Evolutionary conservation across 129 eudicot genomes (phyloP).

Genomic region (Helianthus tuberosus): DNA sequence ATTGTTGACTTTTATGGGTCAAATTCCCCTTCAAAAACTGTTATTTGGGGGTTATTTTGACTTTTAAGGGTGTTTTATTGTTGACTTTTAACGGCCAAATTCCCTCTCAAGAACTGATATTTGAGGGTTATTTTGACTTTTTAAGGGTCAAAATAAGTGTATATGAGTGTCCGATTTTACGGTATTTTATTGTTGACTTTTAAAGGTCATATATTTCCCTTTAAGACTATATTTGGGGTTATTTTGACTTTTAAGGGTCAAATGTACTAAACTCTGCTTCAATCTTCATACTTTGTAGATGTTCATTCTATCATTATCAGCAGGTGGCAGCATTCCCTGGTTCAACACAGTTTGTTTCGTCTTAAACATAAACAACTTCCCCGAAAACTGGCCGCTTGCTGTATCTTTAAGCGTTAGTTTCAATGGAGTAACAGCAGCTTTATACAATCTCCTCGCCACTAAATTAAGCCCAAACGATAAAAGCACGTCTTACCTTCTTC

Average conservation of each 20-base stretch:
- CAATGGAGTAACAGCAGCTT: conserved; percentile 74
- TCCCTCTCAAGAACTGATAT: neutral
- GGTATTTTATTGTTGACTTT: neutral
- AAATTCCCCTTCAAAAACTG: no score
- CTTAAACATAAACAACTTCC: conserved; percentile 57
- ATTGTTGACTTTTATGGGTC: no score
- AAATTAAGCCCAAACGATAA: conserved; percentile 43
- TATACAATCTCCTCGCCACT: conserved; percentile 60
- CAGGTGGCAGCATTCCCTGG: conserved; percentile 82
- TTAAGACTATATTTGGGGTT: neutral
- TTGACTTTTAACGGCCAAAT: neutral
- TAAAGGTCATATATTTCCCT: neutral
- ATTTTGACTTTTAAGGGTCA: conserved; percentile 3
- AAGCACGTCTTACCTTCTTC: conserved; percentile 52
- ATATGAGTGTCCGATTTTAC: no score
- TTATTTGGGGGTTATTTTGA: no score
- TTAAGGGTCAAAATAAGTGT: no score
- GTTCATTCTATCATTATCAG: conserved; percentile 47
- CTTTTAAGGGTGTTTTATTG: neutral
- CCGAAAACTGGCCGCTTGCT: conserved; percentile 57
- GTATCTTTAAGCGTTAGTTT: conserved; percentile 69
- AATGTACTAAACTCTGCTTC: neutral
- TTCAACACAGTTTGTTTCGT: conserved; percentile 79
- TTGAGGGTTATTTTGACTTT: neutral
- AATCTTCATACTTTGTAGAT: conserved; percentile 38